Base-by-base conservation (phyloP, 352 stramenopile genomes). In the Pythium phragmiticola region DNA sequence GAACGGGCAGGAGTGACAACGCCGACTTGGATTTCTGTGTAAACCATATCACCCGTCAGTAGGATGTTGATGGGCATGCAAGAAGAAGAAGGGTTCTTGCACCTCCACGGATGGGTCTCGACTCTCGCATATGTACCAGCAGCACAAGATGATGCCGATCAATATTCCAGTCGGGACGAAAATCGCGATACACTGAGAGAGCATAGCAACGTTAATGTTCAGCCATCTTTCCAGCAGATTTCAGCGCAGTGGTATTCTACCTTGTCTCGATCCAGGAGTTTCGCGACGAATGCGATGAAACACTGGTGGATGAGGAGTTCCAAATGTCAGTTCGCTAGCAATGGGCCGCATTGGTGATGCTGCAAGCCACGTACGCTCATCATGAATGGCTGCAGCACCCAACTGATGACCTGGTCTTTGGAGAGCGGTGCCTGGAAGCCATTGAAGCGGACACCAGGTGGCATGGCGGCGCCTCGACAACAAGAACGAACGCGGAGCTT, bases 351-450 rank as follows among this genome's bases (percentile, higher is more conserved):
- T 23, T 2, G 12, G 8, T 9, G 34, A 50, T 39, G 26, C 34
- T 54, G 26, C 11, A 13, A 11, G 54, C 11, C 19, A 59, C 60
- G 39, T 58, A 94, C 86, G 23, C 69, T 76, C 56, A 91, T 85
- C 55, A 92, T 66, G 48, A 87, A 50, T 17, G 87, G 76, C 57
- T 96, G 81, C 33, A 90, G 66, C 30, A 90, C 49, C 86, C 84
- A 96, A 59, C 86, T 93, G 8, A 73, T 83, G 23, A 88, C 73
- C 65, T 89, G 82, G 57, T 89, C 87, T 26, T 76, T 69, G 8
- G 86, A 95, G 63, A 92, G 89, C n/a, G 87, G 87, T 52, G 78
- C 78, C 46, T 93, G 65, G 55, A 94, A 91, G 28, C 87, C 87
- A 64, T 87, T 92, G 1, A 33, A 37, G 8, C 56, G 48, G 23